phyloP scores from a whole-genome alignment of 1,284 basidiomycete species.

The Waitea zeae region DNA sequence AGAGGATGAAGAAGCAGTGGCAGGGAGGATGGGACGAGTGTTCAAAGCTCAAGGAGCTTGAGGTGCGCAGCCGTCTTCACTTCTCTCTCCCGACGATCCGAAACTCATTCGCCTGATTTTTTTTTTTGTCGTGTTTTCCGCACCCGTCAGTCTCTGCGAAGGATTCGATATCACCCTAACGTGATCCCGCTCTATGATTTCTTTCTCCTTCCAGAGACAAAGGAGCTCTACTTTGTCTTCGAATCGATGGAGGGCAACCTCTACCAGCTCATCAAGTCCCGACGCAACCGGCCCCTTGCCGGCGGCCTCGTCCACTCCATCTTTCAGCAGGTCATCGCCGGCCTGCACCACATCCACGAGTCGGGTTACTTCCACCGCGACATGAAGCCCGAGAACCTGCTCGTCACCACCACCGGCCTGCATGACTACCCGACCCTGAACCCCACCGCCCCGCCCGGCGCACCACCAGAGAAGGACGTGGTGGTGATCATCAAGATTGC shows the following conservation, averaged over 20 bases:
- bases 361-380: conserved; percentile 97
- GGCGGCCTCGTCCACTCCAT: conserved; percentile 92
- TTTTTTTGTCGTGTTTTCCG: conserved; percentile 8
- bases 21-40: conserved; percentile 97
- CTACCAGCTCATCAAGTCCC: conserved; percentile 96
- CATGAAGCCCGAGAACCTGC: conserved; percentile 99
- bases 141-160: conserved; percentile 85
- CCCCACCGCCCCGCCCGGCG: conserved; percentile 35
- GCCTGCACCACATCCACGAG: conserved; percentile 85
- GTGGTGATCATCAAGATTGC: conserved; percentile 96
- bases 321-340: conserved; percentile 82
- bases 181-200: conserved; percentile 99
- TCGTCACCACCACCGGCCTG: conserved; percentile 97
- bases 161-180: conserved; percentile 89
- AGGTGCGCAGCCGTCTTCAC: conserved; percentile 50
- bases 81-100: conserved; percentile 8
- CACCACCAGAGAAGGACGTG: conserved; percentile 78
- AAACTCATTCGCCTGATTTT: too few relatives aligned
- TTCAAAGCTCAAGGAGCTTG: conserved; percentile 87
- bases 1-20: conserved; percentile 97
- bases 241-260: conserved; percentile 99
- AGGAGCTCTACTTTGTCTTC: conserved; percentile 98
- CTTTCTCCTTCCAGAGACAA: conserved; percentile 84
- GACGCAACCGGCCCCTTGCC: conserved; percentile 86
- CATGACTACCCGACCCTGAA: conserved; percentile 82